Percentiles rank a stretch among this genome's conserved stretches.
Evolutionary conservation across 1,139 yeast genomes (phyloP).

Genomic region (Protomyces macrosporus): DNA sequence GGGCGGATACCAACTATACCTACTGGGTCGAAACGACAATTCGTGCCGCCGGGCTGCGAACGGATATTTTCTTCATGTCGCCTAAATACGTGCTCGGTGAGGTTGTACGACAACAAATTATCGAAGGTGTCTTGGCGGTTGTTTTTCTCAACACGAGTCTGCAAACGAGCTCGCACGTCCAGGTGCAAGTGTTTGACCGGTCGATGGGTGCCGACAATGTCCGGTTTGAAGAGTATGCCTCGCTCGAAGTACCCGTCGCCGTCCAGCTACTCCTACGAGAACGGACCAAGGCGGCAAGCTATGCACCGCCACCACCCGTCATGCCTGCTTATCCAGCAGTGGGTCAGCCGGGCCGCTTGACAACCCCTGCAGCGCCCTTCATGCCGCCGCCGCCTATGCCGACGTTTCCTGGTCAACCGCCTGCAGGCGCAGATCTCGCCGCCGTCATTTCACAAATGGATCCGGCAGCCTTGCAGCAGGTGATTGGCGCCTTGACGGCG

Average conservation of each 20-base stretch:
- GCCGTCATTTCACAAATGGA: constrained; percentile 36
- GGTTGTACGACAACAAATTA: constrained; percentile 69
- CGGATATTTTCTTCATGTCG: constrained; percentile 47
- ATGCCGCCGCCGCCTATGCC: constrained; percentile 29
- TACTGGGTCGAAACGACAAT: constrained; percentile 54
- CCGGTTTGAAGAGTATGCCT: constrained; percentile 69
- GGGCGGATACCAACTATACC: constrained; percentile 52
- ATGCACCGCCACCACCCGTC: constrained; percentile 15
- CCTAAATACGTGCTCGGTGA: constrained; percentile 52
- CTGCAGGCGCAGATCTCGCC: constrained; percentile 33
- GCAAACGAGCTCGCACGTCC: constrained; percentile 46
- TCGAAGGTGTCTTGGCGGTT: constrained; percentile 70
- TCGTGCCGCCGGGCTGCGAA: constrained; percentile 48
- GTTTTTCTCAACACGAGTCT: constrained; percentile 54
- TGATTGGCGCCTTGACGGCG: constrained; percentile 36
- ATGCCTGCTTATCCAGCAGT: background rate
- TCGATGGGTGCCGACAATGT: constrained; percentile 62
- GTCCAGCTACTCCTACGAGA: constrained; percentile 45
- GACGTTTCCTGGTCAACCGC: constrained; percentile 6
- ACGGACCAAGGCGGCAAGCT: constrained; percentile 31
- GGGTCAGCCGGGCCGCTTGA: background rate
- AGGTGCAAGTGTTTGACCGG: constrained; percentile 67
- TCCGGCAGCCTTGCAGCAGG: constrained; percentile 37
- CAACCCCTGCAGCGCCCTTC: background rate
- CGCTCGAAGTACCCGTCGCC: constrained; percentile 60